A percentile compares a stretch with the other conserved stretches of the same genome.
These are phyloP conservation scores for Aspergillus carbonarius DNA, from an alignment of 2,329 filamentous ascomycete species.

Conservation along the genomic window DNA sequence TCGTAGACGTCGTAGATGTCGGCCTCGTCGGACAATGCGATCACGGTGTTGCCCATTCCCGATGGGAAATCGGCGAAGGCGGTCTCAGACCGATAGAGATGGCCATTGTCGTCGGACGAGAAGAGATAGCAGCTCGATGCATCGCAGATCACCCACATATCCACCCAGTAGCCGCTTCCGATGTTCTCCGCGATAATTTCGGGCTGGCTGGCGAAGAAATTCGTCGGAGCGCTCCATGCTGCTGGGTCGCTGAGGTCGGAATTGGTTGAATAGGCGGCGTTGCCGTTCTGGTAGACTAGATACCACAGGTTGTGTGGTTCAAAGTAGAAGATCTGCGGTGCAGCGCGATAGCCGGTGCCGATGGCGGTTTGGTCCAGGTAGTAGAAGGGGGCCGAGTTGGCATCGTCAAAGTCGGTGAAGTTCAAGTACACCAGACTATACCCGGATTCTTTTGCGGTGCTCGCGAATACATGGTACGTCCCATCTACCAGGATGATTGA, in stretches of 20 bases:
- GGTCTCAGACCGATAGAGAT: constrained; percentile 65
- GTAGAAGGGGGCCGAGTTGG: constrained; percentile 4
- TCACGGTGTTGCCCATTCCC: constrained; percentile 54
- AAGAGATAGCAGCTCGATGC: constrained; percentile 64
- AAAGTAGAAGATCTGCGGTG: constrained; percentile 54
- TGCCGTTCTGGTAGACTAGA: constrained; percentile 66
- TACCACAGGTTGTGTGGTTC: constrained; percentile 61
- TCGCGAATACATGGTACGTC: constrained; percentile 10
- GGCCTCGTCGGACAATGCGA: constrained; percentile 53
- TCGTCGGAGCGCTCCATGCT: constrained; percentile 55
- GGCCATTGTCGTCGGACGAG: constrained; percentile 66
- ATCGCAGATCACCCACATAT: constrained; percentile 65
- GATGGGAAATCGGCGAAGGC: constrained; percentile 62
- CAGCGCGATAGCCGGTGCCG: constrained; percentile 7
- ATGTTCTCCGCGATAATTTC: constrained; percentile 47
- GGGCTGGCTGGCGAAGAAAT: constrained; percentile 55
- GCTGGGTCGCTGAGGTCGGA: constrained; percentile 58
- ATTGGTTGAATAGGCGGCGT: constrained; percentile 59
- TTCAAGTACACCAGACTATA: constrained; percentile 10
- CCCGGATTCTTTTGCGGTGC: constrained; percentile 2
- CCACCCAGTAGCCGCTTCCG: constrained; percentile 55
- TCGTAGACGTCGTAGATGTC: constrained; percentile 59
- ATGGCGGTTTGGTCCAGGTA: constrained; percentile 8
- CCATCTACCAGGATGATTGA: constrained; percentile 3
- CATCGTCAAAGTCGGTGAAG: constrained; percentile 9